Conservation (phyloP, 2,329 filamentous ascomycete genomes). For the Trichoderma breve region DNA sequence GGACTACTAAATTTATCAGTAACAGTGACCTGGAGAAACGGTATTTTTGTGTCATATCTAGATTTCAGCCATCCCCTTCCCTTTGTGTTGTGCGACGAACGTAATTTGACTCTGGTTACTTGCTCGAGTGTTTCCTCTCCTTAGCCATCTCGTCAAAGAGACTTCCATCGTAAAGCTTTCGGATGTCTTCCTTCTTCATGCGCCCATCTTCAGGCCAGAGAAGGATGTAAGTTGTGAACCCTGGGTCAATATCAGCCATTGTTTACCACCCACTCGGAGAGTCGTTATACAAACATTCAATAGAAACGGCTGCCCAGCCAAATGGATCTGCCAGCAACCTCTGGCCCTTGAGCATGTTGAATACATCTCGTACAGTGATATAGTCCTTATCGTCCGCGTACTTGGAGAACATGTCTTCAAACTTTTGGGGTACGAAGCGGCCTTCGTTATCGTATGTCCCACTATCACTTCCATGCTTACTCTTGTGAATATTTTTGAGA, state of each 20-base stretch:
- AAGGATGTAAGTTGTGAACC: constrained; percentile 45
- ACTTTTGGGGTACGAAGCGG: constrained; percentile 47
- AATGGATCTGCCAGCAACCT: constrained; percentile 43
- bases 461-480: constrained; percentile 47
- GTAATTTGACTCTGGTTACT: not conserved
- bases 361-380: constrained; percentile 38
- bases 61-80: not conserved
- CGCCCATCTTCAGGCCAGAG: constrained; percentile 53
- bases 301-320: constrained; percentile 30
- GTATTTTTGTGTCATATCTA: not conserved
- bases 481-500: constrained; percentile 40
- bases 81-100: not conserved
- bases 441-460: constrained; percentile 49
- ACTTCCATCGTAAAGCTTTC: constrained; percentile 27
- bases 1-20: no score
- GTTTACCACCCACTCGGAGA: no score
- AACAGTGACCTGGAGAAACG: not conserved
- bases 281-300: constrained; percentile 27
- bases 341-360: constrained; percentile 39
- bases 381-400: constrained; percentile 42
- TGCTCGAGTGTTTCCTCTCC: not conserved
- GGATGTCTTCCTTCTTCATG: constrained; percentile 54
- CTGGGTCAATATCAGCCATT: constrained; percentile 7
- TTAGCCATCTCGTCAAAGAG: constrained; percentile 22
- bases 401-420: constrained; percentile 51